These are phyloP conservation scores for Starmera caribaea DNA, from an alignment of 805 yeast genomes.

Conservation along the genomic window DNA sequence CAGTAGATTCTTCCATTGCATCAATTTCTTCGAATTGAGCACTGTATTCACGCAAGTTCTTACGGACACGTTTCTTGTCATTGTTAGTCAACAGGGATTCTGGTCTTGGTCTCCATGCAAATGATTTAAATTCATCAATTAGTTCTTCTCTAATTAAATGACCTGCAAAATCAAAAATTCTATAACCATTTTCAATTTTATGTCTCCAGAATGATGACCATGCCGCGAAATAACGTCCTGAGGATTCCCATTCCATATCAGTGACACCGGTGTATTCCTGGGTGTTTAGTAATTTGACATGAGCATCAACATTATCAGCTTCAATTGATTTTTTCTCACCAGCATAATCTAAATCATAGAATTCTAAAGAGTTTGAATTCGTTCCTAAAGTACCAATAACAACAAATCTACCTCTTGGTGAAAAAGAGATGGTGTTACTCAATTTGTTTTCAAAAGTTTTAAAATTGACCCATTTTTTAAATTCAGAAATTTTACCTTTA, in stretches of 20 bases:
- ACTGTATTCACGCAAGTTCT: constrained; percentile 80
- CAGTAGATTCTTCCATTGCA: constrained; percentile 92
- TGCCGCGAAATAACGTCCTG: constrained; percentile 83
- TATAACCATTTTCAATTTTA: constrained; percentile 84
- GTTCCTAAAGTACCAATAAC: constrained; percentile 39
- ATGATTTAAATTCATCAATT: constrained; percentile 76
- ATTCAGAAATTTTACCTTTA: constrained; percentile 34
- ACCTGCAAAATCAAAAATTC: constrained; percentile 80
- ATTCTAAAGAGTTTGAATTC: constrained; percentile 60
- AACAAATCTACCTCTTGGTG: constrained; percentile 89
- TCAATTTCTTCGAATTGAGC: constrained; percentile 92
- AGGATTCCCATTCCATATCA: constrained; percentile 87
- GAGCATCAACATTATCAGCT: constrained; percentile 24
- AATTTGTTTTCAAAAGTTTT: constrained; percentile 51
- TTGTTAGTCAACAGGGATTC: constrained; percentile 61
- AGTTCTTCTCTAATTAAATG: constrained; percentile 62
- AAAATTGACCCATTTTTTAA: constrained; percentile 49
- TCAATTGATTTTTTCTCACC: constrained; percentile 46
- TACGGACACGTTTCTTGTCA: constrained; percentile 82
- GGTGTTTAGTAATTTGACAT: constrained; percentile 34
- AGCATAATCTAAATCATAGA: constrained; percentile 79
- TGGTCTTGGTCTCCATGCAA: constrained; percentile 98
- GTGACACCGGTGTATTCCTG: constrained; percentile 72
- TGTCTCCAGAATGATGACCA: constrained; percentile 86
- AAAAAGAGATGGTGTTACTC: constrained; percentile 71